Percentiles rank a stretch among this genome's conserved stretches.
Evolutionary conservation across 2,329 filamentous ascomycete species (phyloP).

Genomic region (Diaporthe vexans): DNA sequence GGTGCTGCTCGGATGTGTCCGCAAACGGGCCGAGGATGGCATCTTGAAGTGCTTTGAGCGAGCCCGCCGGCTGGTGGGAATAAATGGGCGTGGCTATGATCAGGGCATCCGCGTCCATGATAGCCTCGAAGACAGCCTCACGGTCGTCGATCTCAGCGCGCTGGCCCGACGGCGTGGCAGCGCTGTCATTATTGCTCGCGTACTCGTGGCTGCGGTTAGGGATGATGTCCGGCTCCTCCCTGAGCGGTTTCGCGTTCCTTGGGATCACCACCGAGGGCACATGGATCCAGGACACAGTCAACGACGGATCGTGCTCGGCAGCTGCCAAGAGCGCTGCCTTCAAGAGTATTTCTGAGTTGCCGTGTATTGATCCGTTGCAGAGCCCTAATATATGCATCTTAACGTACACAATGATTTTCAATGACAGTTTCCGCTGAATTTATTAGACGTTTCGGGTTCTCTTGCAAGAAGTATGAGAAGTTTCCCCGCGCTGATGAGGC

Average conservation of each 20-base stretch:
- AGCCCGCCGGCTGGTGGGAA: conserved; percentile 27
- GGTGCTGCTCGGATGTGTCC: conserved; percentile 8
- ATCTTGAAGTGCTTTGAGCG: conserved; percentile 25
- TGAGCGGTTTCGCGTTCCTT: conserved; percentile 4
- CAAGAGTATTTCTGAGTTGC: conserved; percentile 5
- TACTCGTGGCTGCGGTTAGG: conserved; percentile 9
- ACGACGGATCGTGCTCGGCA: not conserved
- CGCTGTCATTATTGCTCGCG: not conserved
- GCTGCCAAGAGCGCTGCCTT: conserved; percentile 6
- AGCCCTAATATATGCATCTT: conserved; percentile 12
- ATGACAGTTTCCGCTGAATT: not conserved
- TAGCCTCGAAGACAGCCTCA: not conserved
- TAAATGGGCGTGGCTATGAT: conserved; percentile 26
- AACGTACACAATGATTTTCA: not conserved
- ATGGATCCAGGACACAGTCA: conserved; percentile 8
- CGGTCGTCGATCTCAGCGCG: not conserved
- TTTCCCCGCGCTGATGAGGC: not conserved
- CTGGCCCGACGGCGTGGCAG: too few species aligned
- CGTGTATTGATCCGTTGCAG: conserved; percentile 13
- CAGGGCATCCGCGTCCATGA: conserved; percentile 22
- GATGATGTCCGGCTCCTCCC: not conserved
- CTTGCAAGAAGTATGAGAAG: not conserved
- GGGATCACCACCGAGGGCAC: conserved; percentile 3
- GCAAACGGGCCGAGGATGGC: conserved; percentile 28
- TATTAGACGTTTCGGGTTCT: not conserved